Evolutionary conservation across 2,329 filamentous ascomycete genomes (phyloP).

Genomic region (Pseudogymnoascus sp.): DNA sequence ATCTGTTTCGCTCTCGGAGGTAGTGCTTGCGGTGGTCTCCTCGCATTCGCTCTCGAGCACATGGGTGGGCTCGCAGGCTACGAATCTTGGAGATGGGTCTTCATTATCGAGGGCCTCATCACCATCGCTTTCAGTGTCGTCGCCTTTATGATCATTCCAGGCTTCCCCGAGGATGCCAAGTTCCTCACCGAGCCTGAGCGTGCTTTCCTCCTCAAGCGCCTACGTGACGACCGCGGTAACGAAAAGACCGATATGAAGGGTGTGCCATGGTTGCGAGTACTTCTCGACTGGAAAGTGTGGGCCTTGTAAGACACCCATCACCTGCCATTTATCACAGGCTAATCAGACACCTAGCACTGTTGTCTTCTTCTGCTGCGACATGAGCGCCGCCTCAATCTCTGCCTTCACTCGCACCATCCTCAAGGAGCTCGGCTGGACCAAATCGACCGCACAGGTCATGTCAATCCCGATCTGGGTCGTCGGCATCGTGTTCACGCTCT

Average conservation of each 20-base stretch:
- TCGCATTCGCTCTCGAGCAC: constrained; percentile 37
- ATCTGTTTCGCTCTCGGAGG: constrained; percentile 32
- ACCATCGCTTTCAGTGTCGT: constrained; percentile 11
- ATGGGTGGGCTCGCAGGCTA: constrained; percentile 36
- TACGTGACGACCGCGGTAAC: constrained; percentile 15
- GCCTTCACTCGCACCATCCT: constrained; percentile 33
- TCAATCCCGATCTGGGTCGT: constrained; percentile 32
- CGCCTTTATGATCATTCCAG: constrained; percentile 12
- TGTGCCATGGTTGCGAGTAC: constrained; percentile 12
- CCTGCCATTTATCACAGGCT: not conserved
- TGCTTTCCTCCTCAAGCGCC: constrained; percentile 13
- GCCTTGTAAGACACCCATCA: constrained; percentile 16
- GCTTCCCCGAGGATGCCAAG: constrained; percentile 15
- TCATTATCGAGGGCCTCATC: constrained; percentile 30
- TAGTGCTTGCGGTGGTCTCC: constrained; percentile 35
- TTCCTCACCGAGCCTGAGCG: constrained; percentile 12
- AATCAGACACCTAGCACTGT: constrained; percentile 12
- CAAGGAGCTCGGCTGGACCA: constrained; percentile 29
- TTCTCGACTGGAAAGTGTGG: constrained; percentile 25
- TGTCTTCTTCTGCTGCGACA: constrained; percentile 30
- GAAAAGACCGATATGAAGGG: constrained; percentile 11
- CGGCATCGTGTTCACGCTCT: constrained; percentile 26
- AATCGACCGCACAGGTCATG: constrained; percentile 30
- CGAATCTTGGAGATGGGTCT: constrained; percentile 41
- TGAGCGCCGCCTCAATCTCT: constrained; percentile 30